Evolutionary conservation across 352 stramenopile species (phyloP).

Genomic region (Phytophthora sp.): DNA sequence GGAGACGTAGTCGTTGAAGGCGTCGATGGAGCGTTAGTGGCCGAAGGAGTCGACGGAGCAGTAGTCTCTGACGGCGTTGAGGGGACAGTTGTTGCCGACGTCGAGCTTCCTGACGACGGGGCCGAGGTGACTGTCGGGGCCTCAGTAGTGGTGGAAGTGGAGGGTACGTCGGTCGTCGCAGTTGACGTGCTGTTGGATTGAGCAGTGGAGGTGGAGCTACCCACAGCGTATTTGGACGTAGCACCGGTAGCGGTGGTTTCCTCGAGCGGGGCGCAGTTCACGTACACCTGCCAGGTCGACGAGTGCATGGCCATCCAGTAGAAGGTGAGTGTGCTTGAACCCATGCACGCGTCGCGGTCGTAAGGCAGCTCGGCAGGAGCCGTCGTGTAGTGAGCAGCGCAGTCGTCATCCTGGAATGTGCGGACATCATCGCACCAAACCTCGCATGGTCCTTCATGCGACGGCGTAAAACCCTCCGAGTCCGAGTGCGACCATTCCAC

Average conservation of each 20-base stretch:
- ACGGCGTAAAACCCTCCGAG: conserved; percentile 36
- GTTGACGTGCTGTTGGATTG: conserved; percentile 27
- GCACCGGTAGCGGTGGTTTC: conserved; percentile 20
- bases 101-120: conserved; percentile 1
- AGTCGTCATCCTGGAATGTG: conserved; percentile 27
- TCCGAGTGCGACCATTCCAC: conserved; percentile 33
- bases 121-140: conserved; percentile 7
- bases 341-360: conserved; percentile 32
- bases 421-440: conserved; percentile 47
- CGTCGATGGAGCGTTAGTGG: conserved; percentile 5
- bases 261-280: conserved; percentile 34
- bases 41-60: conserved; percentile 12
- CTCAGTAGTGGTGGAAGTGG: conserved; percentile 4
- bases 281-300: conserved; percentile 49
- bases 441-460: conserved; percentile 51
- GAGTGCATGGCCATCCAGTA: conserved; percentile 53
- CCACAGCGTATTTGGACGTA: conserved; percentile 29
- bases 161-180: conserved; percentile 13
- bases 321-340: conserved; percentile 37
- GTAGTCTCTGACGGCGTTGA: conserved; percentile 7
- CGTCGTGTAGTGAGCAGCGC: conserved; percentile 28
- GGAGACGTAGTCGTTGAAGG: neutral
- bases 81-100: neutral
- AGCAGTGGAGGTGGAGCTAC: conserved; percentile 13
- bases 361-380: conserved; percentile 43